Percentiles rank a stretch among this genome's conserved stretches.
Evolutionary conservation across 495 filamentous ascomycete genomes (phyloP).

Genomic region (Mytilinidion resinicola): DNA sequence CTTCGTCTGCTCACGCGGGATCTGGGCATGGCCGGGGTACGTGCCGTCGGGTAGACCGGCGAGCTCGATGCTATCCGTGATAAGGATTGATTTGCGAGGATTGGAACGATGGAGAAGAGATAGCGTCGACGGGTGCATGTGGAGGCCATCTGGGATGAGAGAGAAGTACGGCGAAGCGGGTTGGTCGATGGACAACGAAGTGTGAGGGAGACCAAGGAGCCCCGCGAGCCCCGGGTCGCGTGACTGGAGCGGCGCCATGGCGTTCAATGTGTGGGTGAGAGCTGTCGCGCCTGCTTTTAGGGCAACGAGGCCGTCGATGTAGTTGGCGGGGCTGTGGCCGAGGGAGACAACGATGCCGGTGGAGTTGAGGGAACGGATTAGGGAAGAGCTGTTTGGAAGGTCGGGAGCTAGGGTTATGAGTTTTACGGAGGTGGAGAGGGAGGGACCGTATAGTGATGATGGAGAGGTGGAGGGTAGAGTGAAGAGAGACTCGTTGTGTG

Average conservation of each 20-base stretch:
- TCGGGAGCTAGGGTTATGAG: slow-evolving; percentile 38
- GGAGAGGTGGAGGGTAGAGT: slow-evolving; percentile 22
- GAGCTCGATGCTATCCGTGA: slow-evolving; percentile 57
- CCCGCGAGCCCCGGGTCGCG: slow-evolving; percentile 37
- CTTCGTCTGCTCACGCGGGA: slow-evolving; percentile 39
- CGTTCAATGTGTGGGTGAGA: slow-evolving; percentile 40
- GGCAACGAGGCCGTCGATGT: slow-evolving; percentile 30
- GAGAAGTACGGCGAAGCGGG: slow-evolving; percentile 49
- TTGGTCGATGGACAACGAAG: background rate
- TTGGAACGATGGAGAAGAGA: slow-evolving; percentile 55
- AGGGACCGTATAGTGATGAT: slow-evolving; percentile 30
- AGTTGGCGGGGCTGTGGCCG: slow-evolving; percentile 36
- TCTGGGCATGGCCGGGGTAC: slow-evolving; percentile 44
- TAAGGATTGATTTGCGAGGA: slow-evolving; percentile 50
- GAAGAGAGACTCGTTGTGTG: slow-evolving; percentile 38
- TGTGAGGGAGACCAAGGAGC: slow-evolving; percentile 26
- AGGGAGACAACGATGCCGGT: slow-evolving; percentile 34
- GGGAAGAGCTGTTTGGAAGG: slow-evolving; percentile 23
- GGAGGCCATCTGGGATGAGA: slow-evolving; percentile 57
- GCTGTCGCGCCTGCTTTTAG: slow-evolving; percentile 34
- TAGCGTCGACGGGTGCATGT: slow-evolving; percentile 55
- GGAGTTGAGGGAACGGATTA: slow-evolving; percentile 28
- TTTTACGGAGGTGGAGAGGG: slow-evolving; percentile 28
- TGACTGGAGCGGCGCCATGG: slow-evolving; percentile 36
- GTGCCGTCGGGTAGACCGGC: slow-evolving; percentile 51